These are phyloP conservation scores for Luvunga scandens DNA, from an alignment of 345 rosid species.

Conservation along the genomic window DNA sequence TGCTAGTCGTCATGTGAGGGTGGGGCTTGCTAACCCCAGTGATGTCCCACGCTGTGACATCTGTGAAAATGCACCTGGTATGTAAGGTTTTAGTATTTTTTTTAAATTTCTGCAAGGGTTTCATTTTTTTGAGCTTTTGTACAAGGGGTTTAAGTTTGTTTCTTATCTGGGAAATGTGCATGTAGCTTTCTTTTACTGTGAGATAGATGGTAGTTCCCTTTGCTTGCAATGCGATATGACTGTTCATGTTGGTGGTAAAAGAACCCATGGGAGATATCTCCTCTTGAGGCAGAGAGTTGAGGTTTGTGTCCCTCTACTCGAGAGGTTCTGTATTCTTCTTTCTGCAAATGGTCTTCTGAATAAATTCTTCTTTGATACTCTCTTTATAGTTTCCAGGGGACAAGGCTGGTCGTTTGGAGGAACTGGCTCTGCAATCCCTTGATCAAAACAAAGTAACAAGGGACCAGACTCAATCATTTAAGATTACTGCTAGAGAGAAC, in stretches of 20 bases:
- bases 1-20: slow-evolving; percentile 77
- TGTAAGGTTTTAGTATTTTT: slow-evolving; percentile 11
- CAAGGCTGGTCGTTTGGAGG: slow-evolving; percentile 45
- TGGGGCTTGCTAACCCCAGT: slow-evolving; percentile 74
- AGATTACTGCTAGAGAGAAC: slow-evolving; percentile 33
- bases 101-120: neutral
- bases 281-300: slow-evolving; percentile 74
- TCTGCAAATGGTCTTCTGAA: neutral
- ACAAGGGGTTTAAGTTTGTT: slow-evolving; percentile 21
- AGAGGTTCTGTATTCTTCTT: neutral
- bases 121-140: neutral
- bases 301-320: slow-evolving; percentile 44
- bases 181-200: slow-evolving; percentile 86
- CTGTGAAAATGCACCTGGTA: slow-evolving; percentile 87
- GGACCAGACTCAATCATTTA: slow-evolving; percentile 38
- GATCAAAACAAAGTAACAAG: slow-evolving; percentile 34
- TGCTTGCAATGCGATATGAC: slow-evolving; percentile 89
- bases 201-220: slow-evolving; percentile 80
- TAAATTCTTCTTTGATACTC: slow-evolving; percentile 13
- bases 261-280: slow-evolving; percentile 76
- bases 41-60: slow-evolving; percentile 77
- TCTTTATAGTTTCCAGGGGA: slow-evolving; percentile 75
- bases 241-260: slow-evolving; percentile 89
- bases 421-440: slow-evolving; percentile 31
- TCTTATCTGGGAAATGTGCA: slow-evolving; percentile 21